Percentiles rank a stretch among this genome's conserved stretches.
These are phyloP conservation scores for Dionaea muscipula DNA, from an alignment of 179 eudicot species.

Conservation along the genomic window DNA sequence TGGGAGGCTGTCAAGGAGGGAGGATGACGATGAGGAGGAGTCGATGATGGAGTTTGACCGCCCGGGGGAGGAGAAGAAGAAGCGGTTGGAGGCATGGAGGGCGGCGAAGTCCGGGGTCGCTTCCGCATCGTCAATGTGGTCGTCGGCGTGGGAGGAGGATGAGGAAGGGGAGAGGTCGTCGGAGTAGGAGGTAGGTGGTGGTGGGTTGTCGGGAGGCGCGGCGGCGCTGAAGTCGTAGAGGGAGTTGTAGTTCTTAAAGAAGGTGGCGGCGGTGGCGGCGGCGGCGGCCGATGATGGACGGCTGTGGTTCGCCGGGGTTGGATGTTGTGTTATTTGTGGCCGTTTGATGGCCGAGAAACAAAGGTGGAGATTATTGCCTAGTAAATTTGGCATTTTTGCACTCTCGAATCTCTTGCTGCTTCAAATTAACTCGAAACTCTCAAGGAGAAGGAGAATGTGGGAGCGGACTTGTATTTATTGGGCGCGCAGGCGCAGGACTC, in stretches of 20 bases:
- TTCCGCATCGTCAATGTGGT: too few relatives aligned
- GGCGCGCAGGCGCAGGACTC: too few relatives aligned
- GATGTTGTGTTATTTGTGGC: conserved; percentile 5
- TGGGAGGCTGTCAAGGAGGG: conserved; percentile 7
- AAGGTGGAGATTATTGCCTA: conserved; percentile 24
- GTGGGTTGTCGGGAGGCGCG: too few relatives aligned
- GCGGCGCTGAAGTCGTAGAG: conserved; percentile 18
- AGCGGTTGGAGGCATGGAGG: conserved; percentile 49
- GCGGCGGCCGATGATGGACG: conserved; percentile 17
- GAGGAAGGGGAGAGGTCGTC: too few relatives aligned
- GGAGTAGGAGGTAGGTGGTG: too few relatives aligned
- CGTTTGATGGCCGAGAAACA: conserved; percentile 23
- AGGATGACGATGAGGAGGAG: conserved; percentile 16
- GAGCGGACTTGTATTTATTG: too few relatives aligned
- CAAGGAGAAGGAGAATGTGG: too few relatives aligned
- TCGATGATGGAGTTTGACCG: conserved; percentile 32
- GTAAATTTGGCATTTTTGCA: conserved; percentile 18
- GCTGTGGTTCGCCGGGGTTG: conserved; percentile 14
- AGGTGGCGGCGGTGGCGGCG: conserved; percentile 5
- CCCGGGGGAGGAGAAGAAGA: conserved; percentile 84
- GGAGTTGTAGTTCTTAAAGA: conserved; percentile 47
- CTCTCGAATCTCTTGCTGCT: too few relatives aligned
- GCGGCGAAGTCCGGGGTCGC: conserved; percentile 49
- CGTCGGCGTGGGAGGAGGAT: conserved; percentile 1
- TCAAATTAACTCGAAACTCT: too few relatives aligned